phyloP scores from a whole-genome alignment of 2,329 filamentous ascomycete species.

The Aotearoamyces nothofagi region DNA sequence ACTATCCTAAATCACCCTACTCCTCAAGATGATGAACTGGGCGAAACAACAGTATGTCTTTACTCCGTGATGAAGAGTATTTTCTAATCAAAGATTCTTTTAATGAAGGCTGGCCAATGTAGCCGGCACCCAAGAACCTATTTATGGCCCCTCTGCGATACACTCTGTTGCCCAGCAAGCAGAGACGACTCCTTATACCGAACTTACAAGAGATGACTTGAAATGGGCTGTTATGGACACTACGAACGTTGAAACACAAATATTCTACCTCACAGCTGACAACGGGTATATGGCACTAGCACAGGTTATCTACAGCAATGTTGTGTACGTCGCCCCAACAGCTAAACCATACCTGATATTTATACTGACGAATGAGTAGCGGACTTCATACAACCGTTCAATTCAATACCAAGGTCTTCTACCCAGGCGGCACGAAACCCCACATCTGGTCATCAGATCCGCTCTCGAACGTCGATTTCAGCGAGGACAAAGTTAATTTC shows the following conservation, averaged over 20 bases:
- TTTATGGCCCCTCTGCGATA: slow-evolving; percentile 83
- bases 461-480: slow-evolving; percentile 68
- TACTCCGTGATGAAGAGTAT: not conserved
- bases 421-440: slow-evolving; percentile 53
- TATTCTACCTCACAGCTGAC: slow-evolving; percentile 78
- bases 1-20: slow-evolving; percentile 3
- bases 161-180: slow-evolving; percentile 73
- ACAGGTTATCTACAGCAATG: slow-evolving; percentile 96
- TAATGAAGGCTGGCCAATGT: slow-evolving; percentile 52
- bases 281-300: slow-evolving; percentile 61
- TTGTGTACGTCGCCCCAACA: slow-evolving; percentile 48
- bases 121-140: slow-evolving; percentile 89
- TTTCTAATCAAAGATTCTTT: slow-evolving; percentile 10
- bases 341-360: slow-evolving; percentile 8
- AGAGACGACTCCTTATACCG: slow-evolving; percentile 63
- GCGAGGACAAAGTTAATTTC: slow-evolving; percentile 68
- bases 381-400: slow-evolving; percentile 82
- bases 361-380: slow-evolving; percentile 29
- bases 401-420: slow-evolving; percentile 91
- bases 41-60: slow-evolving; percentile 70
- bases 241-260: slow-evolving; percentile 89
- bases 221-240: slow-evolving; percentile 71
- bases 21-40: slow-evolving; percentile 72
- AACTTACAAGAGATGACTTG: slow-evolving; percentile 61
- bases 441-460: slow-evolving; percentile 75